Evolutionary conservation across 1,284 basidiomycete species (phyloP).

Genomic region (Cryptococcus neoformans): DNA sequence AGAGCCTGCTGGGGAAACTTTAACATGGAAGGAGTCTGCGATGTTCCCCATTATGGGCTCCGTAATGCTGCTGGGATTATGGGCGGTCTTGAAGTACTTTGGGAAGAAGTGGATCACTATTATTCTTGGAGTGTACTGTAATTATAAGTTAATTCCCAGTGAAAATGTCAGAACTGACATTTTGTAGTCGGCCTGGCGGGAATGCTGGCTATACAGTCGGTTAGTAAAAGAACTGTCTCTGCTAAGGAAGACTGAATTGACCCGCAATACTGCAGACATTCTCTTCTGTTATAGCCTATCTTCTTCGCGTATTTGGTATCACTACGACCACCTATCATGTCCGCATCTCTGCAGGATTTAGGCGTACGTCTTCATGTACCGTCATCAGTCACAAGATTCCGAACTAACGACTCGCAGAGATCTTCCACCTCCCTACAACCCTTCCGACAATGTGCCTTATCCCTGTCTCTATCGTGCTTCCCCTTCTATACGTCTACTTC

Average conservation of each 20-base stretch:
- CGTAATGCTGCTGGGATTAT: conserved; percentile 39
- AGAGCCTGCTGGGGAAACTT: conserved; percentile 35
- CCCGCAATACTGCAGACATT: conserved; percentile 28
- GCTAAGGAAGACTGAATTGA: background rate
- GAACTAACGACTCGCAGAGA: conserved; percentile 23
- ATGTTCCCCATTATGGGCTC: conserved; percentile 46
- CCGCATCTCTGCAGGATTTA: conserved; percentile 40
- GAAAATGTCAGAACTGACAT: background rate
- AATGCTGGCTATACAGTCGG: conserved; percentile 45
- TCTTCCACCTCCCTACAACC: conserved; percentile 46
- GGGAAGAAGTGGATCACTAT: conserved; percentile 70
- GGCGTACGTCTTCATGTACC: conserved; percentile 29
- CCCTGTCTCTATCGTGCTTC: conserved; percentile 63
- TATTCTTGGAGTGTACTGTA: conserved; percentile 63
- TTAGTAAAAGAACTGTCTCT: conserved; percentile 14
- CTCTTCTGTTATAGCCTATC: conserved; percentile 24
- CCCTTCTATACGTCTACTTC: conserved; percentile 63
- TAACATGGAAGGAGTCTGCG: conserved; percentile 42
- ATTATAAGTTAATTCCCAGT: conserved; percentile 42
- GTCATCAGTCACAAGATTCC: background rate
- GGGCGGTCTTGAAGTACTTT: conserved; percentile 57
- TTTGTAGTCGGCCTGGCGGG: conserved; percentile 36
- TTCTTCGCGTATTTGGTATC: conserved; percentile 17
- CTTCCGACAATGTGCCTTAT: conserved; percentile 60
- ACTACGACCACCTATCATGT: conserved; percentile 40